Percentiles rank a stretch among this genome's conserved stretches.
Conservation (phyloP, 1,284 basidiomycete species). For the Trichosporon asahii region DNA sequence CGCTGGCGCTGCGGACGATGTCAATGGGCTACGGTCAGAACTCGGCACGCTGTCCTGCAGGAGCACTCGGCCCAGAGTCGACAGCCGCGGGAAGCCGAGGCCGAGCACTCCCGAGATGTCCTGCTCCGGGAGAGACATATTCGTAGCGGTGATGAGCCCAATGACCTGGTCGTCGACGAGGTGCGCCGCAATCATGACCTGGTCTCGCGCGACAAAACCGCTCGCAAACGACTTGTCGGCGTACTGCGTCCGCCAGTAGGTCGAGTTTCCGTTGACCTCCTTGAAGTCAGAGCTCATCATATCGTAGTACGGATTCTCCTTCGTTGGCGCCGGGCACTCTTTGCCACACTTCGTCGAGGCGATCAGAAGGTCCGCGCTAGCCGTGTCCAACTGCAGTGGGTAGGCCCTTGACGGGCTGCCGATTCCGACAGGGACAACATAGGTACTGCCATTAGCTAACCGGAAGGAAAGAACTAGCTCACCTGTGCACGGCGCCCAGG, state of each 20-base stretch:
- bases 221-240: constrained; percentile 35
- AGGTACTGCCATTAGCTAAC: constrained; percentile 31
- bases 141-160: constrained; percentile 47
- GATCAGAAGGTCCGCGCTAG: constrained; percentile 44
- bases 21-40: not conserved
- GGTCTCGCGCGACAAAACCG: constrained; percentile 41
- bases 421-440: constrained; percentile 39
- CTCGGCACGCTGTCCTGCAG: constrained; percentile 13
- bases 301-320: constrained; percentile 39
- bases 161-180: constrained; percentile 32
- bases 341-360: constrained; percentile 40
- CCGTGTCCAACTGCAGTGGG: constrained; percentile 47
- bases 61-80: constrained; percentile 24
- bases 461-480: not conserved
- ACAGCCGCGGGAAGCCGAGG: constrained; percentile 50
- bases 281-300: constrained; percentile 29
- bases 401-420: constrained; percentile 40
- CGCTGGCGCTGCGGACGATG: not conserved
- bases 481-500: constrained; percentile 12
- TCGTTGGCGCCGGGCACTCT: constrained; percentile 31
- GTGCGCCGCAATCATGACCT: constrained; percentile 28
- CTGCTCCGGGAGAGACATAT: constrained; percentile 45
- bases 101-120: constrained; percentile 51
- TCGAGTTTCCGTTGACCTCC: constrained; percentile 33
- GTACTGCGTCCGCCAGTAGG: constrained; percentile 32